Percentiles rank a stretch among this genome's conserved stretches.
Conservation (phyloP, 2,329 filamentous ascomycete species). For the Phyllosticta paracitricarpa region DNA sequence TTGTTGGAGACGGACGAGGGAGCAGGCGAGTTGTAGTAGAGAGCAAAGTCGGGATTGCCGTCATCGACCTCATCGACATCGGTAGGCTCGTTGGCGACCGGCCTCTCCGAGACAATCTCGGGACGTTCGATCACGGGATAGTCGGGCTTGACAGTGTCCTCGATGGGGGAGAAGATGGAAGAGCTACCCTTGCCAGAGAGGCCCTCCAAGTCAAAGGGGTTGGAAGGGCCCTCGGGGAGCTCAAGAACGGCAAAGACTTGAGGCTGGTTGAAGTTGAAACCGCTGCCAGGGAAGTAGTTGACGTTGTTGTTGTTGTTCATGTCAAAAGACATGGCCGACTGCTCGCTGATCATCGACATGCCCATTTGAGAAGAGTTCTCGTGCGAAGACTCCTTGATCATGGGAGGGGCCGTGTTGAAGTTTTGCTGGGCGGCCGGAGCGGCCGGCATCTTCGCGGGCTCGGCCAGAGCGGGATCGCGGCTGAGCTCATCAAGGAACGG, state of each 20-base stretch:
- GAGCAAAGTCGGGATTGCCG: constrained; percentile 50
- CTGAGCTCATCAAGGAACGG: constrained; percentile 37
- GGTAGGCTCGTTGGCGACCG: constrained; percentile 20
- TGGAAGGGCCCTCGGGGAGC: constrained; percentile 53
- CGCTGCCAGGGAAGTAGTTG: constrained; percentile 40
- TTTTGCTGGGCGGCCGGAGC: constrained; percentile 33
- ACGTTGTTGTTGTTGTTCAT: constrained; percentile 50
- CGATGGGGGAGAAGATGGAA: constrained; percentile 19
- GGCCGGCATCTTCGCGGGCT: constrained; percentile 21
- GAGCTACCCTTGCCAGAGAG: constrained; percentile 58
- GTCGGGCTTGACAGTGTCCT: constrained; percentile 36
- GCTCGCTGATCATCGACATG: constrained; percentile 76
- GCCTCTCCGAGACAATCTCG: constrained; percentile 18
- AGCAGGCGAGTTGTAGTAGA: constrained; percentile 42
- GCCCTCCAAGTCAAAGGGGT: constrained; percentile 47
- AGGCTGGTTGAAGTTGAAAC: constrained; percentile 44
- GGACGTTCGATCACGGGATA: constrained; percentile 38
- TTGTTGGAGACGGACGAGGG: constrained; percentile 24
- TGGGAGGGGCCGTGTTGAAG: constrained; percentile 31
- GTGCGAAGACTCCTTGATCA: constrained; percentile 41
- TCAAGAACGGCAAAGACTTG: constrained; percentile 66
- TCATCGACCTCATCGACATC: constrained; percentile 52
- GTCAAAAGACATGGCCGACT: constrained; percentile 44
- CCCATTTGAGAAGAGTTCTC: constrained; percentile 54
- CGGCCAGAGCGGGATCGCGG: constrained; percentile 23